phyloP scores from a whole-genome alignment of 2,329 filamentous ascomycete species.

The Fusarium sp. region DNA sequence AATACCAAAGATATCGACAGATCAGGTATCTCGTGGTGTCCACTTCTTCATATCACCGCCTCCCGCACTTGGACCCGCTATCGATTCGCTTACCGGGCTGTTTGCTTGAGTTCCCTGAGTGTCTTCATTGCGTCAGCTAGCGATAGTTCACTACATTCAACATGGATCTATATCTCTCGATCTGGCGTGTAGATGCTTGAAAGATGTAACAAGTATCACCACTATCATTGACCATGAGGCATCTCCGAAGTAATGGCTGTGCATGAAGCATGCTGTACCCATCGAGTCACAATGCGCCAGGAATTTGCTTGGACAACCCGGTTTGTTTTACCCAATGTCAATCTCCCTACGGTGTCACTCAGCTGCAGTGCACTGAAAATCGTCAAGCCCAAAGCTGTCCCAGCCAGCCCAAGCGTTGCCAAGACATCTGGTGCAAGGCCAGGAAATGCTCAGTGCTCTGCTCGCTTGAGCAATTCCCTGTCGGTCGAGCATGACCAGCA shows the following conservation, averaged over 20 bases:
- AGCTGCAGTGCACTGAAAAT: conserved; percentile 31
- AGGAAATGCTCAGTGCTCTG: conserved; percentile 38
- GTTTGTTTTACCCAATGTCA: conserved; percentile 38
- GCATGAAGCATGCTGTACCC: conserved; percentile 6
- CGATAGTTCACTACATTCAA: conserved; percentile 11
- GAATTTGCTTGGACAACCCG: conserved; percentile 29
- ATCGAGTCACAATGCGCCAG: conserved; percentile 20
- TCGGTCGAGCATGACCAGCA: conserved; percentile 17
- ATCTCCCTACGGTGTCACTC: conserved; percentile 35
- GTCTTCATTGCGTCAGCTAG: conserved; percentile 44
- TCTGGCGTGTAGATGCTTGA: conserved; percentile 1
- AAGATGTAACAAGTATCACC: conserved; percentile 9
- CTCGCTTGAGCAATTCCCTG: conserved; percentile 30
- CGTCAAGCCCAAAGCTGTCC: conserved; percentile 30
- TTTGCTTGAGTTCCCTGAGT: conserved; percentile 23
- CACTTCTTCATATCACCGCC: conserved; percentile 42
- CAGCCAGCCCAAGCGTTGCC: conserved; percentile 42
- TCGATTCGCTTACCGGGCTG: conserved; percentile 33
- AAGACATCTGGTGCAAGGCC: conserved; percentile 38
- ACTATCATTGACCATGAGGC: conserved; percentile 14
- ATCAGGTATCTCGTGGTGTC: conserved; percentile 19
- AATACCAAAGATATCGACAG: conserved; percentile 20
- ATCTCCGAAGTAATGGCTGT: conserved; percentile 26
- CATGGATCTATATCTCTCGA: conserved; percentile 26
- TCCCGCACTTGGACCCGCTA: conserved; percentile 39